Conservation (phyloP, 2,329 filamentous ascomycete species). For the Cadophora sp. region DNA sequence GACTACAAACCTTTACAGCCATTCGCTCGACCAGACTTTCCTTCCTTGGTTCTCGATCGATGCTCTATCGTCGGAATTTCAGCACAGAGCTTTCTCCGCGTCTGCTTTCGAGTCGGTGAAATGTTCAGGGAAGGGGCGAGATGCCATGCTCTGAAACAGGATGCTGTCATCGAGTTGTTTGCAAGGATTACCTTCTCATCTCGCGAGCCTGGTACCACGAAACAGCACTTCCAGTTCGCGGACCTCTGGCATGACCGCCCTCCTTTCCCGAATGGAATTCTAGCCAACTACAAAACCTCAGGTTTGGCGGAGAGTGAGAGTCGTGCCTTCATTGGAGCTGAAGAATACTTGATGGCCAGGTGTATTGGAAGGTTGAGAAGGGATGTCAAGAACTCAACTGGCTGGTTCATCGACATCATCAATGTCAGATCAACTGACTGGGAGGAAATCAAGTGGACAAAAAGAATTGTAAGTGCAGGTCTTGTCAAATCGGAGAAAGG, state of each 20-base stretch:
- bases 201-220: constrained; percentile 55
- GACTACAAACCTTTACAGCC: constrained; percentile 46
- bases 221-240: constrained; percentile 68
- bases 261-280: constrained; percentile 57
- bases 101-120: constrained; percentile 70
- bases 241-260: constrained; percentile 66
- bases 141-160: constrained; percentile 53
- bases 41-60: constrained; percentile 54
- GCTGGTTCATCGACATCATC: constrained; percentile 52
- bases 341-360: constrained; percentile 50
- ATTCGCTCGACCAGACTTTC: constrained; percentile 60
- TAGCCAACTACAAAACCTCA: constrained; percentile 54
- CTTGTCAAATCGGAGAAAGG: constrained; percentile 24
- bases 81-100: constrained; percentile 55
- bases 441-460: constrained; percentile 60
- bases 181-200: constrained; percentile 64
- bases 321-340: constrained; percentile 48
- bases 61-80: constrained; percentile 61
- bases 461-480: constrained; percentile 49
- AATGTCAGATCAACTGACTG: constrained; percentile 59
- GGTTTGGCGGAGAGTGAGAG: constrained; percentile 55
- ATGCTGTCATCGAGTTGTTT: constrained; percentile 68
- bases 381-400: constrained; percentile 45
- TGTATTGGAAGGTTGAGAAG: constrained; percentile 56
- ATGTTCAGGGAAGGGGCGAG: constrained; percentile 56